Evolutionary conservation across 2,329 filamentous ascomycete genomes (phyloP).

Genomic region (Biscogniauxia mediterranea): DNA sequence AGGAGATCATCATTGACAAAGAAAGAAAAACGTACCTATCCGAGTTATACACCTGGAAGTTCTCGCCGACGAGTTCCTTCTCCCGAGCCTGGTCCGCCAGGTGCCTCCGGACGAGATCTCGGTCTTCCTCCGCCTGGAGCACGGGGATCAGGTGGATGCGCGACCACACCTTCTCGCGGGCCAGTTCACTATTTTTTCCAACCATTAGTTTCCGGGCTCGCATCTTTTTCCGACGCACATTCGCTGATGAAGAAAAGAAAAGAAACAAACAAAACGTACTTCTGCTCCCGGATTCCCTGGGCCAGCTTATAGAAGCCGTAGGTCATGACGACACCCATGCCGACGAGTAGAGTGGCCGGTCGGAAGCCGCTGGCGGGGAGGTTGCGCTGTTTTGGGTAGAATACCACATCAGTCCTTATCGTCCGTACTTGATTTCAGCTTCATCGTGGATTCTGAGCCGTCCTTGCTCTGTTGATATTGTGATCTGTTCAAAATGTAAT

Average conservation of each 20-base stretch:
- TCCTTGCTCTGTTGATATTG: not conserved
- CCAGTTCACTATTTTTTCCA: slow-evolving; percentile 67
- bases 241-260: not conserved
- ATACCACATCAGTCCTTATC: slow-evolving; percentile 17
- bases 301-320: slow-evolving; percentile 90
- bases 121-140: slow-evolving; percentile 94
- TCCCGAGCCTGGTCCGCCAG: slow-evolving; percentile 85
- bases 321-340: slow-evolving; percentile 74
- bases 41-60: slow-evolving; percentile 81
- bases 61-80: slow-evolving; percentile 83
- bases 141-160: slow-evolving; percentile 92
- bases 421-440: not conserved
- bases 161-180: slow-evolving; percentile 97
- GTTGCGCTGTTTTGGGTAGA: slow-evolving; percentile 64
- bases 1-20: not conserved
- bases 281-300: slow-evolving; percentile 82
- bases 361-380: slow-evolving; percentile 88
- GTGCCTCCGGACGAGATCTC: slow-evolving; percentile 85
- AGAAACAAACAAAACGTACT: slow-evolving; percentile 56
- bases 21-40: slow-evolving; percentile 64
- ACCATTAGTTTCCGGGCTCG: slow-evolving; percentile 1
- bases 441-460: too few relatives aligned
- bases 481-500: not conserved
- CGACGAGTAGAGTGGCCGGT: slow-evolving; percentile 74
- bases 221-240: too few relatives aligned